A percentile compares a stretch with the other conserved stretches of the same genome.
Evolutionary conservation across 176 grass and related monocot genomes (phyloP).

Genomic region (Paspalum notatum): DNA sequence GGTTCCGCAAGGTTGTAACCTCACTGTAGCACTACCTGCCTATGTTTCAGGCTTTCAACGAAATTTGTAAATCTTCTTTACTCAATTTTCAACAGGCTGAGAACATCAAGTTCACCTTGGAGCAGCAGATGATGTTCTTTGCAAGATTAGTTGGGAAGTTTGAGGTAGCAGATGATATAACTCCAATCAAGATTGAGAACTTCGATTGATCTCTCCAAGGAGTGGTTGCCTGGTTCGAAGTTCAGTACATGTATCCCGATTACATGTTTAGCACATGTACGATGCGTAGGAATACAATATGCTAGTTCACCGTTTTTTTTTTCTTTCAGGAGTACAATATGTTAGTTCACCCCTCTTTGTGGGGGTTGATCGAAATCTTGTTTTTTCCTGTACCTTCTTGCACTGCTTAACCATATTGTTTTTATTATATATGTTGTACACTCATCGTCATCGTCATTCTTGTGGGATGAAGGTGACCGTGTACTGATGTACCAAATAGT

Average conservation of each 20-base stretch:
- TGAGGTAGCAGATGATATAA: conserved; percentile 79
- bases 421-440: not conserved
- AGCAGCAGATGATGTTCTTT: conserved; percentile 93
- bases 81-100: conserved; percentile 60
- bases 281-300: not conserved
- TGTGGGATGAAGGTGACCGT: too few species aligned
- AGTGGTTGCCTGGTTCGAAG: not conserved
- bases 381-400: not conserved
- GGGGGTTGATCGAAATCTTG: not conserved
- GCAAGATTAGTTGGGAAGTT: conserved; percentile 75
- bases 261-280: not conserved
- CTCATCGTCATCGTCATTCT: too few species aligned
- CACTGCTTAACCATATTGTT: not conserved
- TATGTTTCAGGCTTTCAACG: conserved; percentile 1
- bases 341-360: not conserved
- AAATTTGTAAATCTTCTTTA: not conserved
- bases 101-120: conserved; percentile 94
- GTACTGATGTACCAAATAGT: too few species aligned
- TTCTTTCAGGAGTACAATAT: not conserved
- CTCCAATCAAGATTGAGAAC: conserved; percentile 87
- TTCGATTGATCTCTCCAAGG: conserved; percentile 53
- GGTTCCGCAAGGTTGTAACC: conserved; percentile 76
- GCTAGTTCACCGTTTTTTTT: not conserved
- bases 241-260: not conserved
- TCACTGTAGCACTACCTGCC: not conserved